phyloP scores from a whole-genome alignment of 805 yeast species.

The Jamesozyma hellenica region DNA sequence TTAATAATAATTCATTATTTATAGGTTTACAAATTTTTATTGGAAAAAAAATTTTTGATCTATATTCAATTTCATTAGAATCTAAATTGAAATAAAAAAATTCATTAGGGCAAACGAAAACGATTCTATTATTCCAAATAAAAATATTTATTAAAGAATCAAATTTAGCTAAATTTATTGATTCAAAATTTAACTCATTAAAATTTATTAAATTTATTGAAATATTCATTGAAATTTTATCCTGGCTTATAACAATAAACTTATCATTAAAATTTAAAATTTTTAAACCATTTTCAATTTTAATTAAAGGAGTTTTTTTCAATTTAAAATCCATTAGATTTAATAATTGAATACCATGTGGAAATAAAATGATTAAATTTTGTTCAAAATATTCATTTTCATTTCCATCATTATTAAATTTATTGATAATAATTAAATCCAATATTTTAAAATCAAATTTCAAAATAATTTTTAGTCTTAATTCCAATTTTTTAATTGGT shows the following conservation, averaged over 20 bases:
- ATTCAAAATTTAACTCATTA: conserved; percentile 8
- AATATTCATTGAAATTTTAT: conserved; percentile 1
- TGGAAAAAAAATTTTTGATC: conserved; percentile 7
- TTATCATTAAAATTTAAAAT: conserved; percentile 12
- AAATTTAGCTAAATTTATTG: conserved; percentile 5
- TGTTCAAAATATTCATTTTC: conserved; percentile 17
- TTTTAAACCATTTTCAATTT: conserved; percentile 13
- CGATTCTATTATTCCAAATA: conserved; percentile 9
- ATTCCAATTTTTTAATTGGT: conserved; percentile 25
- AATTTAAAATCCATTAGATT: conserved; percentile 21
- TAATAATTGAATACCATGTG: conserved; percentile 25
- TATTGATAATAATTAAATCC: conserved; percentile 22
- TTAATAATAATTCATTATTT: conserved; percentile 11
- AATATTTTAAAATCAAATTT: conserved; percentile 26
- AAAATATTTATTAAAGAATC: conserved; percentile 8
- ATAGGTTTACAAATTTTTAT: conserved; percentile 17
- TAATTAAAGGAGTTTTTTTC: conserved; percentile 17
- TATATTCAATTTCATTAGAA: conserved; percentile 7
- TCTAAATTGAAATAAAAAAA: conserved; percentile 15
- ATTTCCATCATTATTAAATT: conserved; percentile 9
- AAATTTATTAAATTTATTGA: conserved; percentile 9
- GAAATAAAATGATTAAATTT: conserved; percentile 19
- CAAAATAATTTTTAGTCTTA: conserved; percentile 23
- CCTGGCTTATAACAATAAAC: conserved; percentile 15
- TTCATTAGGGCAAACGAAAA: conserved; percentile 11